Evolutionary conservation across 331 rosid genomes (phyloP), one percentile per base, ranked within the genome.

Genomic region (Acacia pycnantha): DNA sequence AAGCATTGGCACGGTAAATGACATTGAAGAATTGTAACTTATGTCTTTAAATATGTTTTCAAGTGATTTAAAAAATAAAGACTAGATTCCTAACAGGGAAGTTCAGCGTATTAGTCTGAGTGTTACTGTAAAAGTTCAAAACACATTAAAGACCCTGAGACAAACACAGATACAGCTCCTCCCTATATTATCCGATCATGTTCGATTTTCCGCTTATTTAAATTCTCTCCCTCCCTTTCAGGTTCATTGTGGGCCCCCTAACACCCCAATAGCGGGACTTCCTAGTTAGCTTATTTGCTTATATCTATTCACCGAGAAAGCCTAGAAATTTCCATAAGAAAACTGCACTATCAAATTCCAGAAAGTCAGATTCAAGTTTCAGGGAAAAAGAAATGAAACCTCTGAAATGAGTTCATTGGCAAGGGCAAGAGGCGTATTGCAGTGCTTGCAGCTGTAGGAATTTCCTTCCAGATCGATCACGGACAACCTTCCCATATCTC

Each of bases 371-470:
- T 15, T 77, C 10, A 81, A 15, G 44, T 12, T n/a, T n/a, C 4
- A 65, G 47, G 79, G 51, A 59, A 65, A 65, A 26, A 50, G 64
- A 74, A 50, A 61, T 21, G 21, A 31, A 68, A 94, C 98, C 98
- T 62, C 89, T 8, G 97, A 88, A 65, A 92, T 35, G 58, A 89
- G 81, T 70, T 94, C 90, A 37, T 88, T 89, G 13, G 50, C 80
- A 79, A 88, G 92, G 47, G 92, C 92, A 76, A 92, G 87, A 83
- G 85, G 91, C 43, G 97, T 90, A 8, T 41, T 37, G 84, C 97
- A 90, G 74, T 87, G 82, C 84, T 89, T 89, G 94, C 98, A 94
- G 78, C 91, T 82, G 74, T 90, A 94, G 69, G 86, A 2, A 76
- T 65, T 67, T 85, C 95, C 95, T 85, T 90, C 95, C 44, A 94